Evolutionary conservation across 2,329 filamentous ascomycete species (phyloP), one percentile per base, ranked within the genome.

Genomic region (Scytalidium lignicola): DNA sequence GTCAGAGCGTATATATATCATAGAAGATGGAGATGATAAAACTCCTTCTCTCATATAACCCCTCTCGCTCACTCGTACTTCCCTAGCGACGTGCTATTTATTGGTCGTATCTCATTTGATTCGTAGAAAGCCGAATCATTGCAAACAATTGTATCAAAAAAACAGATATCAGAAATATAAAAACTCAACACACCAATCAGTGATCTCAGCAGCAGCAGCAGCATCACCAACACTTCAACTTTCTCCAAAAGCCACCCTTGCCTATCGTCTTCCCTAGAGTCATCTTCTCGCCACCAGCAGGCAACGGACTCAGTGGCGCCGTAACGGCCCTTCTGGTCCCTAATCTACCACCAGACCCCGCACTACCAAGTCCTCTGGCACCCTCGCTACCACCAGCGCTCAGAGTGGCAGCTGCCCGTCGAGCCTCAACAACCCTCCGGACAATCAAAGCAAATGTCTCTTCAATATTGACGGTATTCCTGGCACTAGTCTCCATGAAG

Each of bases 401-500:
- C 21, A 43, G 6, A 4, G 32, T 49, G 18, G 37, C 40, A 1
- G 59, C 57, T 15, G 46, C 21, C 45, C 56, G 51, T 39, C 63
- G 53, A 17, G 56, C 61, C 70, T 84, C 80, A 43, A 79, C 74
- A 45, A 85, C 82, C 46, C 81, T 73, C 21, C 80, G 73, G 41
- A 85, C 77, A 51, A 85, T 79, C 37, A 84, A 74, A 29, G 86
- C 87, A 74, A 93, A 93, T 0, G 88, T 92, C 76, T 93, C 88
- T 67, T 93, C 88, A 54, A 93, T 89, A 65, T 93, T 93, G 56
- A 93, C 88, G 73, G 90, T 87, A 60, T 90, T 80, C 48, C 88
- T 74, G 3, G 88, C 88, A 61, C 85, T 90, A 54, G 88, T 93
- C 78, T 93, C 88, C 88, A 93, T 93, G 70, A 93, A 93, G 37